phyloP scores from a whole-genome alignment of 208 protist species.

The Trypanosoma mega region DNA sequence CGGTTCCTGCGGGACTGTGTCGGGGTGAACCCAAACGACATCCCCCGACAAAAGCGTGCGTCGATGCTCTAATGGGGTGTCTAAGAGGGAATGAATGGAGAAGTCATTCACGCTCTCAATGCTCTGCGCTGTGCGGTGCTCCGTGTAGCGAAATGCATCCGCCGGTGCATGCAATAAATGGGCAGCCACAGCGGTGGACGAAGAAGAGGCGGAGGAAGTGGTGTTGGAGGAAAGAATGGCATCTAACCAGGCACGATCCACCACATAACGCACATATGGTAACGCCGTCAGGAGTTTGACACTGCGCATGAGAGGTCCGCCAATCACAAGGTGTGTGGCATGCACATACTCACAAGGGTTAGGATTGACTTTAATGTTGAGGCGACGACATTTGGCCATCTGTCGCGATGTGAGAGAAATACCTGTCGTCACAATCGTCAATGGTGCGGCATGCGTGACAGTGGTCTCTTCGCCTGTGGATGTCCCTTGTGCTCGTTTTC shows the following conservation, averaged over 20 bases:
- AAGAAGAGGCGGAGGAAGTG: neutral
- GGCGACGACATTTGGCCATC: constrained; percentile 15
- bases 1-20: constrained; percentile 51
- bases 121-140: constrained; percentile 34
- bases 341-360: constrained; percentile 26
- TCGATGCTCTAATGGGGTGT: constrained; percentile 29
- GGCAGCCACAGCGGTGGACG: constrained; percentile 5
- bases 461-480: too few relatives aligned
- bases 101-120: constrained; percentile 70
- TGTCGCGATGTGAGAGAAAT: constrained; percentile 38
- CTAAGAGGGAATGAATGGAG: constrained; percentile 33
- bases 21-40: constrained; percentile 61
- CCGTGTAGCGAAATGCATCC: constrained; percentile 31
- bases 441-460: too few relatives aligned
- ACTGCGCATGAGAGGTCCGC: constrained; percentile 61
- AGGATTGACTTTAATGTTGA: constrained; percentile 63
- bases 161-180: too few relatives aligned
- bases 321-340: constrained; percentile 45
- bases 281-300: constrained; percentile 76
- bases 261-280: constrained; percentile 46
- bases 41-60: constrained; percentile 41
- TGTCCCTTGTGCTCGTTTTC: too few relatives aligned
- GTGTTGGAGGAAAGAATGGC: constrained; percentile 28
- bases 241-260: constrained; percentile 52
- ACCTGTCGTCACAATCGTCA: constrained; percentile 63